Percentiles rank a stretch among this genome's conserved stretches.
phyloP scores from a whole-genome alignment of 2,329 filamentous ascomycete species.

The Microdochium trichocladiopsis region DNA sequence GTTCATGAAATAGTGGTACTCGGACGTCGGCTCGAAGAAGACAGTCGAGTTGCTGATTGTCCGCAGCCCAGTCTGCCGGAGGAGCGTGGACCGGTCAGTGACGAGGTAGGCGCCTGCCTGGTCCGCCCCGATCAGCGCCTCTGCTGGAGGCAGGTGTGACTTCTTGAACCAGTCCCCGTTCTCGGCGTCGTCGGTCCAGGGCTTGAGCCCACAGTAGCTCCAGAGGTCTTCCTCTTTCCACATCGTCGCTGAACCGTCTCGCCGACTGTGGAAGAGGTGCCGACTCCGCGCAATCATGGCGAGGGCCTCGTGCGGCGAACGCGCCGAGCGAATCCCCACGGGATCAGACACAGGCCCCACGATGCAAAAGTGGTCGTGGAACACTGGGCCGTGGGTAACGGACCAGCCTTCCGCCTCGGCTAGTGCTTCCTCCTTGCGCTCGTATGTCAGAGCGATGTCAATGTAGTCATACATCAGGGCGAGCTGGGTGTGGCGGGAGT shows the following conservation, averaged over 20 bases:
- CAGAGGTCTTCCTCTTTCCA: constrained; percentile 5
- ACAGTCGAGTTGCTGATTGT: constrained; percentile 2
- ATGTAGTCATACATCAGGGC: constrained; percentile 5
- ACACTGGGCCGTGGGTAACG: constrained; percentile 3
- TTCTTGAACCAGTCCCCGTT: constrained; percentile 3
- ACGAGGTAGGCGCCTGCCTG: constrained; percentile 4
- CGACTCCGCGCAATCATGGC: neutral
- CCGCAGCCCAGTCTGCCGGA: constrained; percentile 4
- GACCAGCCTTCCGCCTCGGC: constrained; percentile 6
- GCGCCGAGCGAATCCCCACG: neutral
- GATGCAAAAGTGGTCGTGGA: constrained; percentile 7
- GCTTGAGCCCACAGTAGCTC: neutral
- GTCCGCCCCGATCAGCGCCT: constrained; percentile 3
- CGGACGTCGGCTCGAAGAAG: constrained; percentile 3
- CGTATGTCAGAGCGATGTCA: constrained; percentile 5
- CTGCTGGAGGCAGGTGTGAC: constrained; percentile 3
- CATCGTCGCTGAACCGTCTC: constrained; percentile 6
- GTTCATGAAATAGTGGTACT: constrained; percentile 4
- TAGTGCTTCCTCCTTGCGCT: constrained; percentile 5
- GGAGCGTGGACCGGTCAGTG: constrained; percentile 6
- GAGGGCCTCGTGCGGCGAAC: neutral
- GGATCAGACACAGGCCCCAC: constrained; percentile 3
- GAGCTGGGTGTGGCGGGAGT: constrained; percentile 6
- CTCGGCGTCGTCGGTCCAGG: constrained; percentile 1
- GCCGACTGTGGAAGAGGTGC: constrained; percentile 4